Conservation (phyloP, 2,329 filamentous ascomycete genomes). For the Fusarium nodosum region DNA sequence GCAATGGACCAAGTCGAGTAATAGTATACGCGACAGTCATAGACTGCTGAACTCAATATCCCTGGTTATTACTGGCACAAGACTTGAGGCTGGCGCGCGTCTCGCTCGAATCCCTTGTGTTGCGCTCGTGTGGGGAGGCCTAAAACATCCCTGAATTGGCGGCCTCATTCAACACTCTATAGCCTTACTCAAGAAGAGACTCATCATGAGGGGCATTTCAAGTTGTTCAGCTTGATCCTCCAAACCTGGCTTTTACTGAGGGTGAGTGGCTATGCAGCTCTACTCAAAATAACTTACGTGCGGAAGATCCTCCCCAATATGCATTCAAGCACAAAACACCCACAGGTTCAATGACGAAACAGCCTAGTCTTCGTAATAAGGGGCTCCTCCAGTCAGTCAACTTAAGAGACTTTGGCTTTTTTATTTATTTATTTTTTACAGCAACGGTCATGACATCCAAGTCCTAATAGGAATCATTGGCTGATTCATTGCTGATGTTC, state of each 20-base stretch:
- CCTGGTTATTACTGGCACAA: conserved; percentile 34
- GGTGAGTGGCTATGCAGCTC: conserved; percentile 12
- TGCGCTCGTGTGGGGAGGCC: conserved; percentile 12
- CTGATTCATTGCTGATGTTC: conserved; percentile 11
- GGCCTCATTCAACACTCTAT: conserved; percentile 33
- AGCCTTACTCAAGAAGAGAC: conserved; percentile 9
- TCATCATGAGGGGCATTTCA: conserved; percentile 2
- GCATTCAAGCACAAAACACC: conserved; percentile 15
- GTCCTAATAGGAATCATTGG: conserved; percentile 9
- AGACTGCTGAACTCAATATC: conserved; percentile 27
- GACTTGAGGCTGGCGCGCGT: conserved; percentile 39
- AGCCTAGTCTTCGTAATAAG: conserved; percentile 24
- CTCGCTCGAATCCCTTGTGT: conserved; percentile 32
- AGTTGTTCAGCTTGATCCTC: conserved; percentile 15
- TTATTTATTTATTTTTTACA: conserved; percentile 2
- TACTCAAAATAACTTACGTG: conserved; percentile 16
- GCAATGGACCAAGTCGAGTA: conserved; percentile 12
- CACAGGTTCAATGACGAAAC: conserved; percentile 9
- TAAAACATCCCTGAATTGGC: conserved; percentile 28
- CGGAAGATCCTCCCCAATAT: conserved; percentile 1
- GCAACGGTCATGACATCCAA: conserved; percentile 5
- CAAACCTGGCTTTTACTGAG: not conserved
- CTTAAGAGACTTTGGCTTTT: conserved; percentile 15
- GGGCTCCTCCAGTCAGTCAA: conserved; percentile 2
- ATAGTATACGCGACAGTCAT: conserved; percentile 9